Evolutionary conservation across 306 rosid genomes (phyloP).

Genomic region (Boehmeria nivea): DNA sequence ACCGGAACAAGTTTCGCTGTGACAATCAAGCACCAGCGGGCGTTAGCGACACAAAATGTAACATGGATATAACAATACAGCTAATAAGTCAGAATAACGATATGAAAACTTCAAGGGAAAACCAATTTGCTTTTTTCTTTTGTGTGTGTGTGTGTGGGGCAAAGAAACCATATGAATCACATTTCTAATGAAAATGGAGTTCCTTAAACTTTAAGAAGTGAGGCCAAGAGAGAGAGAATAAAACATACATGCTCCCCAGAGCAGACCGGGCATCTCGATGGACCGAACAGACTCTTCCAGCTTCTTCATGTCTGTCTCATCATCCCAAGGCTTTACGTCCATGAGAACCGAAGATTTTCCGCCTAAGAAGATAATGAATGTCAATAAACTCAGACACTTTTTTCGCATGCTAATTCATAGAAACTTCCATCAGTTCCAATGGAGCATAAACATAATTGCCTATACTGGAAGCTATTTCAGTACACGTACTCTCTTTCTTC

Average conservation of each 20-base stretch:
- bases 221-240: no score
- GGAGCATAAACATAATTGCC: background rate
- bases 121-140: background rate
- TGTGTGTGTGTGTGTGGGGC: no score
- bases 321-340: slow-evolving; percentile 97
- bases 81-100: no score
- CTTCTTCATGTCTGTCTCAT: slow-evolving; percentile 92
- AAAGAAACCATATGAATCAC: no score
- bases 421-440: background rate
- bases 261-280: slow-evolving; percentile 63
- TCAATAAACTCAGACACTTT: background rate
- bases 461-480: background rate
- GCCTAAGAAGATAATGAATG: slow-evolving; percentile 33
- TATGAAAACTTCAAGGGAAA: background rate
- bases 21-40: slow-evolving; percentile 5
- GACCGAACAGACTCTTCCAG: slow-evolving; percentile 81
- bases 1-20: slow-evolving; percentile 77
- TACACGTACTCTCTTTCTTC: slow-evolving; percentile 76
- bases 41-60: background rate
- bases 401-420: background rate
- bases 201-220: background rate
- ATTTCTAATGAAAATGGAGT: background rate
- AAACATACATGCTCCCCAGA: slow-evolving; percentile 88
- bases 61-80: background rate
- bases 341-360: slow-evolving; percentile 83